A percentile compares a stretch with the other conserved stretches of the same genome.
Evolutionary conservation across 208 protist species (phyloP).

Genomic region (Trypanosoma scelopori): DNA sequence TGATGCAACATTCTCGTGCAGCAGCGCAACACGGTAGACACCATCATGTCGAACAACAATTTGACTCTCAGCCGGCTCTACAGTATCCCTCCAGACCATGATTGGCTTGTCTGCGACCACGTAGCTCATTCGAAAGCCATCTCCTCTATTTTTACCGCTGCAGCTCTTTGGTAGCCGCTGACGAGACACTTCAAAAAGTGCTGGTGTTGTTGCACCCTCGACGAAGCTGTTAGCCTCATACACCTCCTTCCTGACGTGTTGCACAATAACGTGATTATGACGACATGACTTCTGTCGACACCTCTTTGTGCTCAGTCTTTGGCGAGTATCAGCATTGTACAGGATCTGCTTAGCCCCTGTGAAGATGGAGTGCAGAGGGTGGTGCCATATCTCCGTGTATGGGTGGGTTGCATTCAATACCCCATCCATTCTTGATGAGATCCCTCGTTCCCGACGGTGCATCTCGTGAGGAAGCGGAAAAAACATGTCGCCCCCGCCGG

Average conservation of each 20-base stretch:
- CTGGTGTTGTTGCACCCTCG: constrained; percentile 13
- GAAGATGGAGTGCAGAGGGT: constrained; percentile 22
- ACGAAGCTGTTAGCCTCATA: constrained; percentile 27
- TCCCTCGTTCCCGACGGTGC: constrained; percentile 24
- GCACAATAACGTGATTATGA: constrained; percentile 9
- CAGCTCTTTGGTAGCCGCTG: constrained; percentile 20
- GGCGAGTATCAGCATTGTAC: neutral
- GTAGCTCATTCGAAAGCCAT: constrained; percentile 8
- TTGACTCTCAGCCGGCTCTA: neutral
- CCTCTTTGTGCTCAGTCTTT: neutral
- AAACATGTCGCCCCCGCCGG: constrained; percentile 86
- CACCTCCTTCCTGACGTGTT: constrained; percentile 20
- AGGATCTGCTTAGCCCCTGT: constrained; percentile 22
- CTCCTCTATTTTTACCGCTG: neutral
- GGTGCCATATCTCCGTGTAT: constrained; percentile 24
- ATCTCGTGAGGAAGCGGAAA: constrained; percentile 76
- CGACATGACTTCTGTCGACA: neutral
- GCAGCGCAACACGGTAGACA: constrained; percentile 38
- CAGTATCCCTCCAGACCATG: constrained; percentile 15
- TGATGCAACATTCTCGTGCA: constrained; percentile 17
- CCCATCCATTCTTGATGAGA: neutral
- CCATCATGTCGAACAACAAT: constrained; percentile 31
- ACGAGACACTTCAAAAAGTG: constrained; percentile 24
- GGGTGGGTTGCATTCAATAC: constrained; percentile 3
- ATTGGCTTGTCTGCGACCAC: constrained; percentile 16